These are phyloP conservation scores for Carex kokanica DNA, from an alignment of 176 grass and related monocot species.

Conservation along the genomic window DNA sequence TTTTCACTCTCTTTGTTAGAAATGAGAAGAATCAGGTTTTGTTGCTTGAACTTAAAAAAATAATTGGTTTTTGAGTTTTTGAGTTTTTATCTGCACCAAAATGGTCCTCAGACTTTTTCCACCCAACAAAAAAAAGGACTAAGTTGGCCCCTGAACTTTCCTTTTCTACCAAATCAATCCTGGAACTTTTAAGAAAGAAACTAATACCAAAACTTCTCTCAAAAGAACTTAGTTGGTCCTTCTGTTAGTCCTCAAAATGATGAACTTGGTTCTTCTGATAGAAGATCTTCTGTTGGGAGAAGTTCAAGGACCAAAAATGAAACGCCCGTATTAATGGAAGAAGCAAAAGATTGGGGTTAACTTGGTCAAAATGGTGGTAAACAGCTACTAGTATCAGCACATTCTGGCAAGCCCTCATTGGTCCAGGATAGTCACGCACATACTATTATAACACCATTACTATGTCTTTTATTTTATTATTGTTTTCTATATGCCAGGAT, in stretches of 20 bases:
- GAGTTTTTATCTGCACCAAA: no score
- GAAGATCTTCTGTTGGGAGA: not conserved
- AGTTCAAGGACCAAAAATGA: not conserved
- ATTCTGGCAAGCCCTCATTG: constrained; percentile 12
- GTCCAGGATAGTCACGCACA: not conserved
- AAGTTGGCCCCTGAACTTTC: not conserved
- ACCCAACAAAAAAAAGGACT: not conserved
- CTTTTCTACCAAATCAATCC: not conserved
- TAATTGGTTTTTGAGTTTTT: no score
- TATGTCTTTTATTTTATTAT: constrained; percentile 10
- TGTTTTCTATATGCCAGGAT: constrained; percentile 43
- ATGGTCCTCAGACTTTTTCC: no score
- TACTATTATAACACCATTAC: not conserved
- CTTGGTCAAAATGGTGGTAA: not conserved
- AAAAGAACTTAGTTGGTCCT: not conserved
- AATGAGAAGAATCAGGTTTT: not conserved
- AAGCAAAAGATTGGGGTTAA: not conserved
- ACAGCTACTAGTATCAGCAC: not conserved
- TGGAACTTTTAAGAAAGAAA: not conserved
- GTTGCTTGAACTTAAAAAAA: not conserved
- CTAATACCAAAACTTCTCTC: not conserved
- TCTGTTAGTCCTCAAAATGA: not conserved
- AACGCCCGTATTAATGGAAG: no score
- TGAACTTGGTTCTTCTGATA: not conserved
- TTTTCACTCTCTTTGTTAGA: not conserved